Percentiles rank a stretch among this genome's conserved stretches.
These are phyloP conservation scores for Cyclospora cayetanensis DNA, from an alignment of 169 alveolate genomes.

Conservation along the genomic window DNA sequence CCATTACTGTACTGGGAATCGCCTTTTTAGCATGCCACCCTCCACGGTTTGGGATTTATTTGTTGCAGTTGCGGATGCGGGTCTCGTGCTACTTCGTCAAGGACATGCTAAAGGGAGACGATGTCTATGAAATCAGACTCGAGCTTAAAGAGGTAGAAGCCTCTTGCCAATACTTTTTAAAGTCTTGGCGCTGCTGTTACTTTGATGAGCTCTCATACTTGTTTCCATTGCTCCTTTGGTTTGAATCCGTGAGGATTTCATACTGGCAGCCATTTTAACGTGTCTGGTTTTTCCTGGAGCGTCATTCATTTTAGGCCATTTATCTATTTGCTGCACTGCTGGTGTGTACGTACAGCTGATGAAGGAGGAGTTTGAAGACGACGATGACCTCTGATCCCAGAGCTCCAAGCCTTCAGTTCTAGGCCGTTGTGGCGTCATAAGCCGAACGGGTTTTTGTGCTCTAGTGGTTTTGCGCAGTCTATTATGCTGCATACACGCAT, in stretches of 20 bases:
- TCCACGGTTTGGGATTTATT: neutral
- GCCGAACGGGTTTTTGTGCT: too few relatives aligned
- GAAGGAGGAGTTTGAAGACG: conserved; percentile 33
- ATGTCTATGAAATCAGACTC: conserved; percentile 82
- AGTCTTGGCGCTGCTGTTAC: neutral
- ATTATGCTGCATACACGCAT: too few relatives aligned
- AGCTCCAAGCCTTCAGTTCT: conserved; percentile 2
- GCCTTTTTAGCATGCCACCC: too few relatives aligned
- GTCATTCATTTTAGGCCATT: too few relatives aligned
- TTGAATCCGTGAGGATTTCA: too few relatives aligned
- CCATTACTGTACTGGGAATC: too few relatives aligned
- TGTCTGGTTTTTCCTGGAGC: neutral
- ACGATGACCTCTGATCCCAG: neutral
- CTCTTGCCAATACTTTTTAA: neutral
- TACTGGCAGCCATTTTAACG: neutral
- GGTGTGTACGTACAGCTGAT: conserved; percentile 39
- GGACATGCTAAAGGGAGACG: conserved; percentile 88
- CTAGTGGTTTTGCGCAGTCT: too few relatives aligned
- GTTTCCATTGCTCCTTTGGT: too few relatives aligned
- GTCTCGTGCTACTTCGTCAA: conserved; percentile 79
- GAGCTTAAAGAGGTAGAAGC: conserved; percentile 76
- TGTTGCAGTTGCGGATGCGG: conserved; percentile 81
- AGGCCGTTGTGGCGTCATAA: too few relatives aligned
- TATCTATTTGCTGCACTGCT: neutral
- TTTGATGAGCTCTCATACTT: too few relatives aligned